Percentiles rank a stretch among this genome's conserved stretches.
Conservation (phyloP, 2,329 filamentous ascomycete genomes). For the Neofusicoccum laricinum region DNA sequence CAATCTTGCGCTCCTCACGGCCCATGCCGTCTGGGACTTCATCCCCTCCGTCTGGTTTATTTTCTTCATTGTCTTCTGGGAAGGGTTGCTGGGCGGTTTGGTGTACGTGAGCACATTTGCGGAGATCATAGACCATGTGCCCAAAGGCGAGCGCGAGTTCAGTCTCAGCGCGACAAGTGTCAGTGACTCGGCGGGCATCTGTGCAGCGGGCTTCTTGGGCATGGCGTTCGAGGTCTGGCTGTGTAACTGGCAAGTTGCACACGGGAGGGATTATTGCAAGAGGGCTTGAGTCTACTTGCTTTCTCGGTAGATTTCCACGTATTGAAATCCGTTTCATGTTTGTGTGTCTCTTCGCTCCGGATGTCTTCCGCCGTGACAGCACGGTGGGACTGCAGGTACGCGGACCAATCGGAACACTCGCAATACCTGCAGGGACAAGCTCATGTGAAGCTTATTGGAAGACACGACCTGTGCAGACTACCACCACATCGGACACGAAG, state of each 20-base stretch:
- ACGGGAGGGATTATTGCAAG: slow-evolving; percentile 63
- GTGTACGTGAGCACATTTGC: slow-evolving; percentile 98
- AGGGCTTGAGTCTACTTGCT: background rate
- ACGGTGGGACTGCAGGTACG: too few species aligned
- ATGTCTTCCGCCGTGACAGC: too few species aligned
- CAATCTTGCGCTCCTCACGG: slow-evolving; percentile 70
- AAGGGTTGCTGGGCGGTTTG: slow-evolving; percentile 82
- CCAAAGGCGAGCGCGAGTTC: slow-evolving; percentile 78
- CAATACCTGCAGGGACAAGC: too few species aligned
- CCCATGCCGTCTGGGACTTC: slow-evolving; percentile 77
- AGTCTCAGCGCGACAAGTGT: slow-evolving; percentile 86
- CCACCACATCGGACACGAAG: too few species aligned
- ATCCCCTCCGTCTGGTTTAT: slow-evolving; percentile 84
- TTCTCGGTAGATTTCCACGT: background rate
- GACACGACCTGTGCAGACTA: too few species aligned
- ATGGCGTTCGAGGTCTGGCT: slow-evolving; percentile 79
- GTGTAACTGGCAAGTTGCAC: slow-evolving; percentile 80
- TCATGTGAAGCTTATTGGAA: too few species aligned
- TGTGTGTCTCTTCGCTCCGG: background rate
- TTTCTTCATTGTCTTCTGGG: slow-evolving; percentile 86
- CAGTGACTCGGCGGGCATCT: slow-evolving; percentile 88
- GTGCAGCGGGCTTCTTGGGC: slow-evolving; percentile 78
- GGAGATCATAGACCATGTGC: slow-evolving; percentile 82
- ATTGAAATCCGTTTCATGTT: background rate
- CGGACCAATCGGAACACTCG: too few species aligned